Percentiles rank a stretch among this genome's conserved stretches.
Evolutionary conservation across 768 basidiomycete species (phyloP).

Genomic region (Phylloporus arenicola): DNA sequence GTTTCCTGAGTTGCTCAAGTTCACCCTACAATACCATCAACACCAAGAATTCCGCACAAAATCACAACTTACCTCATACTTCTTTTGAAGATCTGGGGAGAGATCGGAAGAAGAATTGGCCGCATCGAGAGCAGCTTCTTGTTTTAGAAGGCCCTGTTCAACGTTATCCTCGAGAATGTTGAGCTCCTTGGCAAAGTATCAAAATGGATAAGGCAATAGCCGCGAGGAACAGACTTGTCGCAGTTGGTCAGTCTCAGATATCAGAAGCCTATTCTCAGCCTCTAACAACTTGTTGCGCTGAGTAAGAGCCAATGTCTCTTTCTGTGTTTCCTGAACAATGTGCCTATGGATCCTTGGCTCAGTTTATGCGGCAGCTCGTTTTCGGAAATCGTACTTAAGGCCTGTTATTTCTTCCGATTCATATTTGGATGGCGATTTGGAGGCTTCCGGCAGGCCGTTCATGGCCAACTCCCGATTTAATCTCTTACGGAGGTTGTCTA

Average conservation of each 20-base stretch:
- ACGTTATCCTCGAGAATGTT: slow-evolving; percentile 72
- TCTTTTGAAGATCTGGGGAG: slow-evolving; percentile 36
- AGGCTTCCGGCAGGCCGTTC: slow-evolving; percentile 31
- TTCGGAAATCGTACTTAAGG: slow-evolving; percentile 52
- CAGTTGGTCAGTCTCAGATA: slow-evolving; percentile 54
- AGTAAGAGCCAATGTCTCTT: slow-evolving; percentile 59
- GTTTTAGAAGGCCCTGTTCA: slow-evolving; percentile 51
- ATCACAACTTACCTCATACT: slow-evolving; percentile 46
- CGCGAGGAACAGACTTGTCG: slow-evolving; percentile 49
- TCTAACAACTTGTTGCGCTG: slow-evolving; percentile 69
- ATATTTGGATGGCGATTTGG: slow-evolving; percentile 41
- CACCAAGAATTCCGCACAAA: background rate
- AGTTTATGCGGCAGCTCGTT: background rate
- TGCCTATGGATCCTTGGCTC: slow-evolving; percentile 42
- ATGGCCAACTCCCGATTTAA: slow-evolving; percentile 52
- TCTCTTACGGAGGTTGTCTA: slow-evolving; percentile 55
- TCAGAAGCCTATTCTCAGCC: slow-evolving; percentile 68
- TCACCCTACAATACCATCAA: slow-evolving; percentile 42
- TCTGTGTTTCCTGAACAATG: slow-evolving; percentile 83
- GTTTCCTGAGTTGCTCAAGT: slow-evolving; percentile 65
- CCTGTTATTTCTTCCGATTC: slow-evolving; percentile 70
- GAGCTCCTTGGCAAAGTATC: slow-evolving; percentile 50
- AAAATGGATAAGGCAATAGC: background rate
- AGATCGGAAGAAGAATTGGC: slow-evolving; percentile 13
- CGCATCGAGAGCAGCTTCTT: slow-evolving; percentile 39